Conservation (phyloP, 2,329 filamentous ascomycete species). For the Fusarium sp. region DNA sequence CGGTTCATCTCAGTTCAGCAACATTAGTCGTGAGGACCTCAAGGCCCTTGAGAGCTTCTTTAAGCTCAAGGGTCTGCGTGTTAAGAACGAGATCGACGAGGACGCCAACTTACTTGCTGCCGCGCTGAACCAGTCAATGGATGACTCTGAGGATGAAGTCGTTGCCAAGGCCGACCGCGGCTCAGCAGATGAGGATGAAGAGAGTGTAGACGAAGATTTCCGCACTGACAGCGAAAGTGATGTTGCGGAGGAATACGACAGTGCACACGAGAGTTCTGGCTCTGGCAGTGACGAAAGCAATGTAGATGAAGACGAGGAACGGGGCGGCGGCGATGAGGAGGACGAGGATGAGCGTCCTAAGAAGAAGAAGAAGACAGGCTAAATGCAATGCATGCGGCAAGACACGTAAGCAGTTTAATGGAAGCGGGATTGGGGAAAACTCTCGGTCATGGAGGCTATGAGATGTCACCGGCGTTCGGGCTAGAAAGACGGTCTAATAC, state of each 20-base stretch:
- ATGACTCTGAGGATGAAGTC: constrained; percentile 84
- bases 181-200: constrained; percentile 94
- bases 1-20: constrained; percentile 95
- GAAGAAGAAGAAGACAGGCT: constrained; percentile 61
- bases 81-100: constrained; percentile 99
- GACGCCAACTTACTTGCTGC: constrained; percentile 84
- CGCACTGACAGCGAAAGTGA: constrained; percentile 91
- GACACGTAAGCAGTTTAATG: constrained; percentile 29
- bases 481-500: constrained; percentile 43
- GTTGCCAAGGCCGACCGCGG: constrained; percentile 80
- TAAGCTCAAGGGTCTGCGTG: constrained; percentile 91
- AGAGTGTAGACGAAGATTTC: constrained; percentile 97
- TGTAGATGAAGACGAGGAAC: constrained; percentile 59
- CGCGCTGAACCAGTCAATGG: constrained; percentile 85
- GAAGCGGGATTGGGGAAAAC: constrained; percentile 29
- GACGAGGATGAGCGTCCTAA: constrained; percentile 60
- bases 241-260: constrained; percentile 96
- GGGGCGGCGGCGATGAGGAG: constrained; percentile 56
- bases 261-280: constrained; percentile 86
- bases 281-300: constrained; percentile 69
- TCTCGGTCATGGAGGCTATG: constrained; percentile 30
- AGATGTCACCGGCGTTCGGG: constrained; percentile 46
- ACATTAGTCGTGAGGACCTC: constrained; percentile 98
- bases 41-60: constrained; percentile 97
- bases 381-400: constrained; percentile 5